A percentile compares a stretch with the other conserved stretches of the same genome.
Evolutionary conservation across 2,329 filamentous ascomycete genomes (phyloP).

Genomic region (Metarhizium guizhouense): DNA sequence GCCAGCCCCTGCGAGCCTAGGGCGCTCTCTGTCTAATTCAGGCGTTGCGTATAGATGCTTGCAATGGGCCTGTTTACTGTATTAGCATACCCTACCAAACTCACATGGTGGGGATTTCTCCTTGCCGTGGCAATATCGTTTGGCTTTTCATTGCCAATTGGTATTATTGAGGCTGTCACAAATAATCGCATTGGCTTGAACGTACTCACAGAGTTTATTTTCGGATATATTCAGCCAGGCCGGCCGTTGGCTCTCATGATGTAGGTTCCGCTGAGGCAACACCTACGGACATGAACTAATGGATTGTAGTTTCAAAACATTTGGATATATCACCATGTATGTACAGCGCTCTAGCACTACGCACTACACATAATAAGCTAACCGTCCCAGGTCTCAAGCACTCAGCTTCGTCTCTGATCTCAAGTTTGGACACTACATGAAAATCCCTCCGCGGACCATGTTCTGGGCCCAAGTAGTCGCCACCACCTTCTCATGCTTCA

Average conservation of each 20-base stretch:
- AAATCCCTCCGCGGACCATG: slow-evolving; percentile 57
- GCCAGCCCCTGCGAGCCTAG: slow-evolving; percentile 12
- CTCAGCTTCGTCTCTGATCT: slow-evolving; percentile 57
- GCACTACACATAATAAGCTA: background rate
- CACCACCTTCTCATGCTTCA: slow-evolving; percentile 56
- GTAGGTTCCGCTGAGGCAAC: slow-evolving; percentile 24
- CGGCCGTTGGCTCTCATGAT: slow-evolving; percentile 66
- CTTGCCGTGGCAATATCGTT: slow-evolving; percentile 56
- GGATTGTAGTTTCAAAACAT: slow-evolving; percentile 48
- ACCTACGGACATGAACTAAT: background rate
- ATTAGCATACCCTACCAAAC: slow-evolving; percentile 54
- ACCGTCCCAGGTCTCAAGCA: slow-evolving; percentile 40
- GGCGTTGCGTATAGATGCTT: slow-evolving; percentile 35
- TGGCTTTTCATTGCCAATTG: slow-evolving; percentile 55
- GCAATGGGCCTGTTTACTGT: slow-evolving; percentile 44
- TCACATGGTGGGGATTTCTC: slow-evolving; percentile 66
- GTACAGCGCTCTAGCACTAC: background rate
- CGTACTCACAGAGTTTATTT: slow-evolving; percentile 65
- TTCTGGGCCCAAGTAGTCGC: slow-evolving; percentile 59
- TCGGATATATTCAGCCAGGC: slow-evolving; percentile 68
- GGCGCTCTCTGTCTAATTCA: background rate
- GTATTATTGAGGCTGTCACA: slow-evolving; percentile 61
- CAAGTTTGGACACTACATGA: slow-evolving; percentile 69
- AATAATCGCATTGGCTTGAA: slow-evolving; percentile 66
- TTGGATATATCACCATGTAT: slow-evolving; percentile 52